Evolutionary conservation across 176 grass and related monocot species (phyloP), one percentile per base, ranked within the genome.

Genomic region (Juncus effusus): DNA sequence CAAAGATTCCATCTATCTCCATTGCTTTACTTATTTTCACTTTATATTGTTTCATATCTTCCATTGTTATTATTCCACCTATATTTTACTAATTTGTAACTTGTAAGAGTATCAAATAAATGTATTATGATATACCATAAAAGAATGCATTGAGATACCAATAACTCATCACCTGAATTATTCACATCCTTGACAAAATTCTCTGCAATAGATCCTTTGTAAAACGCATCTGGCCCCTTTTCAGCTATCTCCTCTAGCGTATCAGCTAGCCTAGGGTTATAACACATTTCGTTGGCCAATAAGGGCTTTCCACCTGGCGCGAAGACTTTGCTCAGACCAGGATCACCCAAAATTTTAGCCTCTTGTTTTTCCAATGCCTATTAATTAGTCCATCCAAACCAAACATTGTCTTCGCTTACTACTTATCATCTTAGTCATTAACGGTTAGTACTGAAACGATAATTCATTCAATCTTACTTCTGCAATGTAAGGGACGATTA

Each of bases 281-380:
- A 84, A 60, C 93, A 96, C 13, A 61, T 60, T 53, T 96, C 93
- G 37, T 86, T 84, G 42, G 58, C 64, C 12, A 16, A 65, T 28
- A 96, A 80, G 47, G 86, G 67, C 63, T 73, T 44, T 1, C 85
- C 82, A 28, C 3, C 4, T 10, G 93, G 85, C 2, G 93, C 93
- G 50, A 96, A 75, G 45, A 96, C 77, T n/a, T 35, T 66, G 10
- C 82, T 71, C 10, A 96, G 63, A 40, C 93, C 93, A 5, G 93
- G 93, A 74, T 96, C 93, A 13, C 79, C 67, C 3, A 96, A 70
- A 63, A 96, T 77, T 16, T 63, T 61, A 0, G 7, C 9, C 67
- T 77, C 80, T 28, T 11, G 10, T 3, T 12, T 3, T 62, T 19
- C 60, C 9, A 96, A 81, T 5, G 82, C 38, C 68, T 72, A 4